Percentiles rank a stretch among this genome's conserved stretches.
phyloP scores from a whole-genome alignment of 352 stramenopile species.

The Globisporangium carolinianum region DNA sequence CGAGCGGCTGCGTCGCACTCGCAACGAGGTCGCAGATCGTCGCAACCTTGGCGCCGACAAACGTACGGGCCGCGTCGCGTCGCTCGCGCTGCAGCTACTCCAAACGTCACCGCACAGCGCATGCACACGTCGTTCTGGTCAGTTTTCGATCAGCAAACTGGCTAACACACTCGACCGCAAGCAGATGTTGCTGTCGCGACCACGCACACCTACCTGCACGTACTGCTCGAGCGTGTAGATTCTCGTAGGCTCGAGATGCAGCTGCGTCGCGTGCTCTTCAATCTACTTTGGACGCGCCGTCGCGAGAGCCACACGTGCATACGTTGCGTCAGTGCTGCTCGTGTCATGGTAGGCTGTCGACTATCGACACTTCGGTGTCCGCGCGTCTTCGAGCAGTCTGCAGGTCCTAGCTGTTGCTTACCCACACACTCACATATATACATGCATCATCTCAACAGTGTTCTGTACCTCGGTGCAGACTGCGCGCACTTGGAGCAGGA shows the following conservation, averaged over 20 bases:
- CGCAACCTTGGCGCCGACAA: constrained; percentile 14
- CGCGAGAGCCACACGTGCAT: too few species aligned
- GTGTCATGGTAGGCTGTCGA: too few species aligned
- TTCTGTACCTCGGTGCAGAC: constrained; percentile 19
- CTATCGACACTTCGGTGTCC: background rate
- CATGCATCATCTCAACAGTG: too few species aligned
- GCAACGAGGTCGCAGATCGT: constrained; percentile 18
- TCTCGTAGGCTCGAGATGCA: background rate
- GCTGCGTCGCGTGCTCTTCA: constrained; percentile 2
- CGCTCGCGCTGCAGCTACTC: constrained; percentile 12
- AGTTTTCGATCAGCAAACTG: too few species aligned
- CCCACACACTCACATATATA: too few species aligned
- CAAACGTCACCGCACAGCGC: too few species aligned
- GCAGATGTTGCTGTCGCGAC: background rate
- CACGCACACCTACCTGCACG: constrained; percentile 1
- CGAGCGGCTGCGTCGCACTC: constrained; percentile 11
- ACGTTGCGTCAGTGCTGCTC: too few species aligned
- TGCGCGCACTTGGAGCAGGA: constrained; percentile 29
- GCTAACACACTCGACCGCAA: background rate
- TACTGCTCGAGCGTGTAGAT: constrained; percentile 9
- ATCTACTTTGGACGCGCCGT: constrained; percentile 6
- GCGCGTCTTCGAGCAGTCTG: too few species aligned
- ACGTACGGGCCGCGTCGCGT: constrained; percentile 8
- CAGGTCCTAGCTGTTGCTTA: too few species aligned
- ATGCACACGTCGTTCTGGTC: too few species aligned